phyloP scores from a whole-genome alignment of 108 stramenopile genomes.

The Nitzschia putrida region DNA sequence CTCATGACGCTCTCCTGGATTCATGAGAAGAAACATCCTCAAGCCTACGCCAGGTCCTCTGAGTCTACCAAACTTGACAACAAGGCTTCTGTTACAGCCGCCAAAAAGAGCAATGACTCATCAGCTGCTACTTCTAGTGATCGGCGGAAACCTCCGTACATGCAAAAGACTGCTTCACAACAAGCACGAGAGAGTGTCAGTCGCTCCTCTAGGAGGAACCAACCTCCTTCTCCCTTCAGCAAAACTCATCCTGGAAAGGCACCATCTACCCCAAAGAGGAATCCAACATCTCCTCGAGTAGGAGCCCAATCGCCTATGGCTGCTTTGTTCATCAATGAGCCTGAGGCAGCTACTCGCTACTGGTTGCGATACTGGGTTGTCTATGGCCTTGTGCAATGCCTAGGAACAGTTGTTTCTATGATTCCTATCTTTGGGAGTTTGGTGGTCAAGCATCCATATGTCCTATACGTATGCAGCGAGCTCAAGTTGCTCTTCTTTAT shows the following conservation, averaged over 20 bases:
- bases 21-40: constrained; percentile 17
- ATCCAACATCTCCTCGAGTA: not conserved
- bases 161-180: constrained; percentile 3
- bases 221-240: not conserved
- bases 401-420: constrained; percentile 40
- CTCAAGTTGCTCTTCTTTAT: constrained; percentile 67
- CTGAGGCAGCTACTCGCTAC: constrained; percentile 37
- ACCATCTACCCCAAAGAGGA: not conserved
- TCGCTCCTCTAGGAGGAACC: not conserved
- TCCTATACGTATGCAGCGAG: constrained; percentile 35
- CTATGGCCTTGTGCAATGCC: constrained; percentile 51
- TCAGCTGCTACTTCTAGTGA: not conserved
- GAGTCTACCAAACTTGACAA: too few relatives aligned
- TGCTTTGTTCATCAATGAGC: constrained; percentile 1
- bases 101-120: too few relatives aligned
- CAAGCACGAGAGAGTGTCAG: not conserved
- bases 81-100: too few relatives aligned
- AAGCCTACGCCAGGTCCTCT: not conserved
- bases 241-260: constrained; percentile 14
- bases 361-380: constrained; percentile 79
- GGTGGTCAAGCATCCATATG: constrained; percentile 22
- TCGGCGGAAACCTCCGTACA: constrained; percentile 12
- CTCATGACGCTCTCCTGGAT: constrained; percentile 52
- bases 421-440: constrained; percentile 56
- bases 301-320: not conserved